A percentile compares a stretch with the other conserved stretches of the same genome.
These are phyloP conservation scores for Dryas drummondii DNA, from an alignment of 306 rosid genomes.

Conservation along the genomic window DNA sequence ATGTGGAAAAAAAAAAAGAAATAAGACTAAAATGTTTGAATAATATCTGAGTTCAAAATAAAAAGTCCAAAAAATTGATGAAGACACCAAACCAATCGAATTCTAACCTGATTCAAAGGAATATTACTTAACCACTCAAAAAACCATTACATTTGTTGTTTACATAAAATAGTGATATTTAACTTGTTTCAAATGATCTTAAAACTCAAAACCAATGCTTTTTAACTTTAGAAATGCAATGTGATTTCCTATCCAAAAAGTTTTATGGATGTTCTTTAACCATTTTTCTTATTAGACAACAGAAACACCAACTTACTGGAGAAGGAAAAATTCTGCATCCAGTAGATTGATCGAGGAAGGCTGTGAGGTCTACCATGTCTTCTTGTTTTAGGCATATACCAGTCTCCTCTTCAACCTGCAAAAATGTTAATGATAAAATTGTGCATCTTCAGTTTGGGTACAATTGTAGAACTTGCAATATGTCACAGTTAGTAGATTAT, in stretches of 20 bases:
- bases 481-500: not conserved
- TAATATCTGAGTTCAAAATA: not conserved
- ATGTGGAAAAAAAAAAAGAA: slow-evolving; percentile 6
- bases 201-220: no score
- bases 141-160: no score
- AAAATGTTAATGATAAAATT: slow-evolving; percentile 14
- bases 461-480: not conserved
- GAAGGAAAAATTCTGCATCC: slow-evolving; percentile 79
- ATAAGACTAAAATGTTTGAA: not conserved
- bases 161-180: no score
- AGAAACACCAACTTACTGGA: slow-evolving; percentile 42
- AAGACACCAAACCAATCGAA: no score
- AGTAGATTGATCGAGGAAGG: slow-evolving; percentile 71
- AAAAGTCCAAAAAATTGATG: no score
- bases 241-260: no score
- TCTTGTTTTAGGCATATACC: slow-evolving; percentile 68
- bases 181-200: no score
- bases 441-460: slow-evolving; percentile 7
- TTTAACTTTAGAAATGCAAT: no score
- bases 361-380: slow-evolving; percentile 82
- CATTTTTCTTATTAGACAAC: no score
- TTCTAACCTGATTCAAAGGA: no score
- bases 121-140: no score
- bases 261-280: no score
- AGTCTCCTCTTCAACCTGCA: slow-evolving; percentile 88